These are phyloP conservation scores for Aspergillus persii DNA, from an alignment of 2,329 filamentous ascomycete genomes.

Conservation along the genomic window DNA sequence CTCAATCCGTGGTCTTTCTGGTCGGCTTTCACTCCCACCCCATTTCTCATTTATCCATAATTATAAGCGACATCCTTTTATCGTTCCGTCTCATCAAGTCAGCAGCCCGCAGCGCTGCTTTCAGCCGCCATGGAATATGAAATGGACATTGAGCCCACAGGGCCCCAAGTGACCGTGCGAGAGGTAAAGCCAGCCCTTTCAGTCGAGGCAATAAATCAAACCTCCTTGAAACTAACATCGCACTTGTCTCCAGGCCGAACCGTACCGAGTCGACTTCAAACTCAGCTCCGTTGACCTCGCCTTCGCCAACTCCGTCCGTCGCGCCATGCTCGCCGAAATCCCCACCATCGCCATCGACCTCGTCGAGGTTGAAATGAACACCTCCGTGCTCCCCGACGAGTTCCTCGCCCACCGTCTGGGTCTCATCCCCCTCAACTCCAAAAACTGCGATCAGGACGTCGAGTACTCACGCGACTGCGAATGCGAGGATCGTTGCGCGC, in stretches of 20 bases:
- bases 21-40: not conserved
- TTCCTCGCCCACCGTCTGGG: conserved; percentile 92
- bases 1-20: not conserved
- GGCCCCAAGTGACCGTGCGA: conserved; percentile 49
- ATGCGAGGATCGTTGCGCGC: conserved; percentile 91
- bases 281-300: conserved; percentile 84
- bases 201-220: not conserved
- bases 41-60: not conserved
- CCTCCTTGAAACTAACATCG: not conserved
- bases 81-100: not conserved
- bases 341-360: conserved; percentile 93
- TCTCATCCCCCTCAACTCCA: conserved; percentile 81
- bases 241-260: conserved; percentile 61
- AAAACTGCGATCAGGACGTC: conserved; percentile 74
- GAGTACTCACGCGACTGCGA: conserved; percentile 92
- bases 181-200: conserved; percentile 32
- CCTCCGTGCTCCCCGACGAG: conserved; percentile 93
- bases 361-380: conserved; percentile 89
- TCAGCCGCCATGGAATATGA: conserved; percentile 42
- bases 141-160: conserved; percentile 49
- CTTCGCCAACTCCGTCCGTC: conserved; percentile 88
- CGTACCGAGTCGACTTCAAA: conserved; percentile 83
- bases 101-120: conserved; percentile 25
- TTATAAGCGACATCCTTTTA: not conserved
- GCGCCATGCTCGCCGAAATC: conserved; percentile 88